phyloP scores from a whole-genome alignment of 108 stramenopile genomes.

The Chaetoceros tenuissimus region DNA sequence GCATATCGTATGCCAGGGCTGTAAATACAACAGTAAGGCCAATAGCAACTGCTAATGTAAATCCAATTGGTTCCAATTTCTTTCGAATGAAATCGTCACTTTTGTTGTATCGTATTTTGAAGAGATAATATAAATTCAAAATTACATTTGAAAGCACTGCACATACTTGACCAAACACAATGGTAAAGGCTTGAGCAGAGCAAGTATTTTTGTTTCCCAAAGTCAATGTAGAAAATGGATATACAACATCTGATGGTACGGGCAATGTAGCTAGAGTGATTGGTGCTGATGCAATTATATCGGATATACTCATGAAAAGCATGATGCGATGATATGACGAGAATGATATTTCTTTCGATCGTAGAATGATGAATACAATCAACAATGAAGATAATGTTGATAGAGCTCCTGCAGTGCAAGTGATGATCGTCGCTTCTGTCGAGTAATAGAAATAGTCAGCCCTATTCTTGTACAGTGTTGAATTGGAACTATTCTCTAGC shows the following conservation, averaged over 20 bases:
- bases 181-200: background rate
- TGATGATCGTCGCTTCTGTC: no score
- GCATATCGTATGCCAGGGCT: no score
- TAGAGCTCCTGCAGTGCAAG: no score
- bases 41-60: background rate
- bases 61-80: background rate
- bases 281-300: conserved; percentile 21
- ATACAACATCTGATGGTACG: conserved; percentile 8
- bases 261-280: conserved; percentile 33
- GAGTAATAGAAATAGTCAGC: no score
- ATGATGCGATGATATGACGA: conserved; percentile 31
- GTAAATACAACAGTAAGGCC: no score
- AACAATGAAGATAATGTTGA: conserved; percentile 25
- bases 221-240: background rate
- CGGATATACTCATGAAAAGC: conserved; percentile 22
- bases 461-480: no score
- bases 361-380: conserved; percentile 30
- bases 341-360: background rate
- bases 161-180: background rate
- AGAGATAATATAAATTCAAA: background rate
- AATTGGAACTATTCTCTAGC: no score
- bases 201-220: background rate
- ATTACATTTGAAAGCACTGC: background rate
- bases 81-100: background rate
- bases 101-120: background rate